These are phyloP conservation scores for Tetrapisispora iriomotensis DNA, from an alignment of 805 yeast species.

Conservation along the genomic window DNA sequence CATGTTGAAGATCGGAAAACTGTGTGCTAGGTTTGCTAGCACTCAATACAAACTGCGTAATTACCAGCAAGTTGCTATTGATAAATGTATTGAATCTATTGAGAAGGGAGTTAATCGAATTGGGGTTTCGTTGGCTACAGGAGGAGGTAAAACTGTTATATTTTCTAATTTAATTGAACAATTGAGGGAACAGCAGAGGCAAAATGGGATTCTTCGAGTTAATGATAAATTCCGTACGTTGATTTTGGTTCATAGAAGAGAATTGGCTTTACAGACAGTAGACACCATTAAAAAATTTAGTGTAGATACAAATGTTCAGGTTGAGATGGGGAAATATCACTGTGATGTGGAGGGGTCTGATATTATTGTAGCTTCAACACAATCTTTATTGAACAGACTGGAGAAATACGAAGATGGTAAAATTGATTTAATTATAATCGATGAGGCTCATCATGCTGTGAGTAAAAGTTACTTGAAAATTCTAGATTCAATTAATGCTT, in stretches of 20 bases:
- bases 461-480: conserved; percentile 56
- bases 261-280: conserved; percentile 64
- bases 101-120: conserved; percentile 41
- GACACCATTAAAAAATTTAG: conserved; percentile 33
- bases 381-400: conserved; percentile 44
- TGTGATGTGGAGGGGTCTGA: conserved; percentile 35
- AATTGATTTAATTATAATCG: conserved; percentile 63
- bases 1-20: no score
- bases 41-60: conserved; percentile 25
- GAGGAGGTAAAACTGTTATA: conserved; percentile 88
- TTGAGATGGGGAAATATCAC: conserved; percentile 56
- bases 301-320: conserved; percentile 43
- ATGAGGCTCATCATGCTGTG: conserved; percentile 89
- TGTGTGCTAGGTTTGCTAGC: neutral
- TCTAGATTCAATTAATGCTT: conserved; percentile 48
- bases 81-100: conserved; percentile 42
- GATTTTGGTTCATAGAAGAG: conserved; percentile 73
- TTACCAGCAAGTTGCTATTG: conserved; percentile 68
- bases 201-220: neutral
- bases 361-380: conserved; percentile 70
- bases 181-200: conserved; percentile 4
- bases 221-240: conserved; percentile 28
- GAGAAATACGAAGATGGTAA: conserved; percentile 43
- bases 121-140: conserved; percentile 84
- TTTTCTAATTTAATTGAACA: conserved; percentile 49